Conservation (phyloP, 78 protist species). For the Dictyostelium purpureum region DNA sequence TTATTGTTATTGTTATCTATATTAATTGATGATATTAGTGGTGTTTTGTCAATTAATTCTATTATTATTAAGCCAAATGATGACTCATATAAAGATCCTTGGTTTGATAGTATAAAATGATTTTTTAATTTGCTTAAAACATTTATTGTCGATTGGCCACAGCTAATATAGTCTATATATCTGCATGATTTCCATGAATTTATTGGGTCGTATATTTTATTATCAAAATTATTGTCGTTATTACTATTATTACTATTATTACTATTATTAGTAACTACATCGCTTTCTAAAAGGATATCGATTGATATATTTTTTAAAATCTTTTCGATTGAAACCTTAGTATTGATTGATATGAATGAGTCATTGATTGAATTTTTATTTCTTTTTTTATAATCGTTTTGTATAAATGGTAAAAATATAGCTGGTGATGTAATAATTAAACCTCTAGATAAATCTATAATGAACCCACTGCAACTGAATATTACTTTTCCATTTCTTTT, state of each 20-base stretch:
- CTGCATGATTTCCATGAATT: constrained; percentile 41
- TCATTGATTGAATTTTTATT: neutral
- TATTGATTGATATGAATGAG: neutral
- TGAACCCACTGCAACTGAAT: constrained; percentile 74
- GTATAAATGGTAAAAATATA: constrained; percentile 54
- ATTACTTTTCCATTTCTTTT: constrained; percentile 37
- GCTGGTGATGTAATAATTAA: constrained; percentile 47
- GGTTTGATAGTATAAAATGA: constrained; percentile 20
- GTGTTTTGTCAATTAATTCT: neutral
- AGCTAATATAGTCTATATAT: neutral
- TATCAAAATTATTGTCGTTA: neutral
- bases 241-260: neutral
- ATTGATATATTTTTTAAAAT: neutral
- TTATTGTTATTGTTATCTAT: neutral
- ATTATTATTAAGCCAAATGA: constrained; percentile 40
- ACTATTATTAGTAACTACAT: neutral
- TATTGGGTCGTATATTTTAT: constrained; percentile 56
- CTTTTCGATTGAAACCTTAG: neutral
- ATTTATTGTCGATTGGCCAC: neutral
- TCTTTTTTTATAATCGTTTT: neutral
- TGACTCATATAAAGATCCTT: neutral
- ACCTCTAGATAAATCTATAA: constrained; percentile 50
- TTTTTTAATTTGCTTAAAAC: constrained; percentile 7
- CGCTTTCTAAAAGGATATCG: neutral
- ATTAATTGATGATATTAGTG: neutral